Base-by-base conservation (phyloP, 78 protist genomes). In the Reticulomyxa filosa region DNA sequence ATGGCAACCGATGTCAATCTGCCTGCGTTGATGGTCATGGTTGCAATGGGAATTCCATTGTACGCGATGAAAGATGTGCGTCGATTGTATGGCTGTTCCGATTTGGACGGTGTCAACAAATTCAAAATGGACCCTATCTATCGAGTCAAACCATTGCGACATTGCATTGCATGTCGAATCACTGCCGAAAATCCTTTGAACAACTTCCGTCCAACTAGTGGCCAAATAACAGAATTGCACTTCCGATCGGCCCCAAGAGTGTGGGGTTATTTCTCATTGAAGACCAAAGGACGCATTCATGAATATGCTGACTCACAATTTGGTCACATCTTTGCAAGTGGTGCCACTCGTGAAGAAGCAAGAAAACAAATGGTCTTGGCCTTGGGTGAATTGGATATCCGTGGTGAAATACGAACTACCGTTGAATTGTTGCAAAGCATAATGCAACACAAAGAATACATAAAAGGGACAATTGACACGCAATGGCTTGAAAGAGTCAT, bases 161-260 rank as follows among this genome's bases (percentile, higher is more conserved):
- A 89, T 76, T 81, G 75, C 53, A 79, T 92, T 20, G 98, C 98
- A 6, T 80, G 70, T 32, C 83, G 98, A 32, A 85, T 92, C 70
- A 92, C 98, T 0, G 95, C 95, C 39, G 98, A 92, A 75, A 88
- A 92, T 78, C 86, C 94, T 6, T 84, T 81, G 61, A 59, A 88
- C 56, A 1, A 39, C 25, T 67, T 67, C 63, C 72, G 55, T 46
- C 72, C 25, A 20, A 32, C 8, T 33, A 10, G 13, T 26, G 13
- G 65, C 8, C 35, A 29, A 10, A 55, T 55, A 8, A 10, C 13
- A 29, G 39, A 55, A 29, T 33, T 55, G 10, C 80, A 82, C 29
- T 90, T 90, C 73, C 75, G 90, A 56, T 67, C 81, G 36, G 63
- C 77, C 38, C 62, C 81, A 50, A 76, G 81, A 34, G 84, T 82